Percentiles rank a stretch among this genome's conserved stretches.
Conservation (phyloP, 208 protist species). For the Trypanosoma scelopori region DNA sequence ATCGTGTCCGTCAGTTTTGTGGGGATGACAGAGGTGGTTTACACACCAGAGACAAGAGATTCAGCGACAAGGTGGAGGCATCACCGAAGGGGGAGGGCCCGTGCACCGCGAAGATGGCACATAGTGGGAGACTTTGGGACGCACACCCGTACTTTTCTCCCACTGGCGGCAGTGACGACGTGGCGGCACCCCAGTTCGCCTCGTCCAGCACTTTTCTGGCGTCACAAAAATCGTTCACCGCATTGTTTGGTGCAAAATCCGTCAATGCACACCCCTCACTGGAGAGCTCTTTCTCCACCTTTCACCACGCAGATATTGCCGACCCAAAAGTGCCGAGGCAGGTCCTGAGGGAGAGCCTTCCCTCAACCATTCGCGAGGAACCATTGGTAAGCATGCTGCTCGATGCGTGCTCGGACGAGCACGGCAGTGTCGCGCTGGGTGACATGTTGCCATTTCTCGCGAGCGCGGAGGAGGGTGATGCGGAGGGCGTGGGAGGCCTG, state of each 20-base stretch:
- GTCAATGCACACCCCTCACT: background rate
- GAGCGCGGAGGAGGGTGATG: constrained; percentile 17
- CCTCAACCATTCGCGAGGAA: constrained; percentile 1
- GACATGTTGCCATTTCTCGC: constrained; percentile 38
- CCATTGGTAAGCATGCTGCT: constrained; percentile 1
- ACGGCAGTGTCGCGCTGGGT: background rate
- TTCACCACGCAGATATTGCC: background rate
- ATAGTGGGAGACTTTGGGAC: too few species aligned
- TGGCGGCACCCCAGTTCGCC: too few species aligned
- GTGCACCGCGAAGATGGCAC: too few species aligned
- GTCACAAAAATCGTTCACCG: too few species aligned
- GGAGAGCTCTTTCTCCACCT: background rate
- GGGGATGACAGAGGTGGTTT: background rate
- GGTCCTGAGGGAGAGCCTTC: constrained; percentile 5
- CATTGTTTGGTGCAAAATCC: background rate
- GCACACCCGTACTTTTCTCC: too few species aligned
- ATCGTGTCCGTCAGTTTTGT: background rate
- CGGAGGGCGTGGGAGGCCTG: background rate
- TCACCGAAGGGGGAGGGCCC: too few species aligned
- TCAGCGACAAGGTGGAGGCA: too few species aligned
- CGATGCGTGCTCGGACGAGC: constrained; percentile 9
- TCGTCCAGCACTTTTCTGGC: too few species aligned
- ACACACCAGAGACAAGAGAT: background rate
- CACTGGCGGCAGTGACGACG: too few species aligned
- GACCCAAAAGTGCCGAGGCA: constrained; percentile 3